Conservation (phyloP, 192 early-diverging fungal species). For the Podila clonocystis region DNA sequence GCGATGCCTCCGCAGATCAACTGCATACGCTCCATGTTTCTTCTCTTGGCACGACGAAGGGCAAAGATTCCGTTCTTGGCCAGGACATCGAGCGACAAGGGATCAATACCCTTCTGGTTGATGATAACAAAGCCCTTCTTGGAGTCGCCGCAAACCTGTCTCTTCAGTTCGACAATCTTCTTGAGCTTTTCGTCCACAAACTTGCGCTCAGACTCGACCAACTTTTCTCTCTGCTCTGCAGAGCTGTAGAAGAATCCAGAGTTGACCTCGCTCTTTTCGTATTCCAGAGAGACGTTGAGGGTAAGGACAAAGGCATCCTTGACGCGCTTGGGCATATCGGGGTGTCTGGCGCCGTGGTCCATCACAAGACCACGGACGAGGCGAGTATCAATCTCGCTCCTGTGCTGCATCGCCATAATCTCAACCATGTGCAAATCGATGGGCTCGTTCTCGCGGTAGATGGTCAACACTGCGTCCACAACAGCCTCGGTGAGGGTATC, state of each 20-base stretch:
- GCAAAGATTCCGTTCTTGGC: conserved; percentile 96
- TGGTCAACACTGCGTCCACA: conserved; percentile 95
- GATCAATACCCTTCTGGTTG: conserved; percentile 99
- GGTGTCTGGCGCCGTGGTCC: conserved; percentile 99
- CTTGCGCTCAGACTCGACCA: conserved; percentile 96
- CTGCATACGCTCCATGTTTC: conserved; percentile 99
- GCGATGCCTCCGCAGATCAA: conserved; percentile 93
- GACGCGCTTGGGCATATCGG: conserved; percentile 98
- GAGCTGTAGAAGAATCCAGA: conserved; percentile 98
- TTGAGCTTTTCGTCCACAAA: conserved; percentile 95
- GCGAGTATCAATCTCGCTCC: conserved; percentile 95
- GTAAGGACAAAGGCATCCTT: conserved; percentile 92
- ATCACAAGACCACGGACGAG: conserved; percentile 95
- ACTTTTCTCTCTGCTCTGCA: conserved; percentile 98
- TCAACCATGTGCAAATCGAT: conserved; percentile 99
- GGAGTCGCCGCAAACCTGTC: conserved; percentile 87
- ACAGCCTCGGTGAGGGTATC: conserved; percentile 94
- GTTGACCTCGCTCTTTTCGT: conserved; percentile 99
- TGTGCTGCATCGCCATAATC: conserved; percentile 99
- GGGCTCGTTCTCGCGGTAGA: conserved; percentile 81
- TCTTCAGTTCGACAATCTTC: conserved; percentile 98
- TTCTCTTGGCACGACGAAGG: conserved; percentile 95
- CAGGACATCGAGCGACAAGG: conserved; percentile 94
- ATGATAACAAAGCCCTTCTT: conserved; percentile 93
- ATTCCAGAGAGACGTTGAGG: conserved; percentile 97